These are phyloP conservation scores for Annulohypoxylon moriforme DNA, from an alignment of 495 filamentous ascomycete genomes.

Conservation along the genomic window DNA sequence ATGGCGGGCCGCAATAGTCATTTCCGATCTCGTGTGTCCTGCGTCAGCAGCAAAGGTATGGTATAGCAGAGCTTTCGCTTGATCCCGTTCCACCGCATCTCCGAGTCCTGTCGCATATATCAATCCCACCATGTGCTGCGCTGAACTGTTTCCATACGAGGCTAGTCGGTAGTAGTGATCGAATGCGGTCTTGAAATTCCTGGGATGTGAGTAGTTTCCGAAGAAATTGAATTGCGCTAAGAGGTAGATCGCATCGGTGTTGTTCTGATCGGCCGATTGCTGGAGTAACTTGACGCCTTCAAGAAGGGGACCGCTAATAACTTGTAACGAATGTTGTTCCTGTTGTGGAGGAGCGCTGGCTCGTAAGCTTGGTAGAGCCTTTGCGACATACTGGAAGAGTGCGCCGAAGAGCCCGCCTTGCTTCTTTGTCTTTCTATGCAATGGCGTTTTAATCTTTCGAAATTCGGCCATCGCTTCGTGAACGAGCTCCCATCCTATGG, in stretches of 20 bases:
- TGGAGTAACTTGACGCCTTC: slow-evolving; percentile 80
- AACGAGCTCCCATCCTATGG: slow-evolving; percentile 59
- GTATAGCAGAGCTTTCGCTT: slow-evolving; percentile 91
- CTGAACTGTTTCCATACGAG: slow-evolving; percentile 84
- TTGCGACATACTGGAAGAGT: slow-evolving; percentile 51
- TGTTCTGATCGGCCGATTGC: slow-evolving; percentile 76
- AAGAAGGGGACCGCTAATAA: slow-evolving; percentile 54
- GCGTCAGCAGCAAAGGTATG: slow-evolving; percentile 92
- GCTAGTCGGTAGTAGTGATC: slow-evolving; percentile 83
- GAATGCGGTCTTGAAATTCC: slow-evolving; percentile 85
- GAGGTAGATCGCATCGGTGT: slow-evolving; percentile 89
- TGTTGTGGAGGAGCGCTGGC: slow-evolving; percentile 55
- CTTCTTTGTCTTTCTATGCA: slow-evolving; percentile 52
- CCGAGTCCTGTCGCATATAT: slow-evolving; percentile 96
- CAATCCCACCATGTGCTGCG: slow-evolving; percentile 94
- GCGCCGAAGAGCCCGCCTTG: slow-evolving; percentile 53
- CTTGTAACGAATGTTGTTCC: slow-evolving; percentile 40
- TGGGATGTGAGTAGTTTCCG: slow-evolving; percentile 90
- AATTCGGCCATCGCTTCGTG: slow-evolving; percentile 56
- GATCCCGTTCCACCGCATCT: slow-evolving; percentile 83
- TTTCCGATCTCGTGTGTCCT: slow-evolving; percentile 87
- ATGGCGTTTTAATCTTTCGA: slow-evolving; percentile 54
- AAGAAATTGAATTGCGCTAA: slow-evolving; percentile 97
- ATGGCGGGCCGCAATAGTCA: slow-evolving; percentile 92
- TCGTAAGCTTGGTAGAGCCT: slow-evolving; percentile 57